Conservation (phyloP, 179 eudicot species). For the Beta macrorhiza region DNA sequence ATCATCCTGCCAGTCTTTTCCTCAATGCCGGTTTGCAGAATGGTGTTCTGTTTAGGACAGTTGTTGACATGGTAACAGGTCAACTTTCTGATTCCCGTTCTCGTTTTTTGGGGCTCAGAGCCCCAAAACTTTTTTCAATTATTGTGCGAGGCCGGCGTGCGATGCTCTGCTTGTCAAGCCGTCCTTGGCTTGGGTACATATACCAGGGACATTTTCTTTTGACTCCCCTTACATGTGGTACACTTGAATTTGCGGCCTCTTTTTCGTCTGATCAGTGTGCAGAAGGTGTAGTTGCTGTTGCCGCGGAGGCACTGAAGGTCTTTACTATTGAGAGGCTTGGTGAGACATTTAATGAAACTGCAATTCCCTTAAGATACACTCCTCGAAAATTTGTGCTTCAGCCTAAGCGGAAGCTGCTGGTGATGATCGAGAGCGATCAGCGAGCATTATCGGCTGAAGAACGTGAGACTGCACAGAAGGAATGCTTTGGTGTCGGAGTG, state of each 20-base stretch:
- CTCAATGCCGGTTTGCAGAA: slow-evolving; percentile 95
- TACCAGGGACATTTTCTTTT: slow-evolving; percentile 61
- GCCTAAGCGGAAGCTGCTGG: slow-evolving; percentile 70
- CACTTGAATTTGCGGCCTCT: slow-evolving; percentile 70
- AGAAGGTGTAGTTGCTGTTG: slow-evolving; percentile 99
- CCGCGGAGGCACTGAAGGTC: slow-evolving; percentile 84
- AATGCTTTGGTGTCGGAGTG: slow-evolving; percentile 70
- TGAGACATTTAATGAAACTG: slow-evolving; percentile 86
- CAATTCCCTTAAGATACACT: slow-evolving; percentile 83
- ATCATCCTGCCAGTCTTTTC: slow-evolving; percentile 95
- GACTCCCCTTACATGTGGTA: slow-evolving; percentile 47
- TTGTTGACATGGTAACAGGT: slow-evolving; percentile 97
- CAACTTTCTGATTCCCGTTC: slow-evolving; percentile 97
- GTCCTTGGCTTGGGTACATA: slow-evolving; percentile 54
- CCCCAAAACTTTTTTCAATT: slow-evolving; percentile 87
- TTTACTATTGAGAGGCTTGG: slow-evolving; percentile 95
- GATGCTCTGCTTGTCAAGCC: slow-evolving; percentile 60
- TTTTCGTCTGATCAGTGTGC: slow-evolving; percentile 99
- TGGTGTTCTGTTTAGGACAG: slow-evolving; percentile 94
- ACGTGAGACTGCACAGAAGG: slow-evolving; percentile 80
- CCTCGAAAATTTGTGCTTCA: slow-evolving; percentile 96
- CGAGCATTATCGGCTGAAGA: slow-evolving; percentile 91
- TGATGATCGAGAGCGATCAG: slow-evolving; percentile 94
- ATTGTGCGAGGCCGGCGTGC: slow-evolving; percentile 81
- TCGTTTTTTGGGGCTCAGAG: slow-evolving; percentile 83